These are phyloP conservation scores for Endogone sp. DNA, from an alignment of 192 early-diverging fungal genomes.

Conservation along the genomic window DNA sequence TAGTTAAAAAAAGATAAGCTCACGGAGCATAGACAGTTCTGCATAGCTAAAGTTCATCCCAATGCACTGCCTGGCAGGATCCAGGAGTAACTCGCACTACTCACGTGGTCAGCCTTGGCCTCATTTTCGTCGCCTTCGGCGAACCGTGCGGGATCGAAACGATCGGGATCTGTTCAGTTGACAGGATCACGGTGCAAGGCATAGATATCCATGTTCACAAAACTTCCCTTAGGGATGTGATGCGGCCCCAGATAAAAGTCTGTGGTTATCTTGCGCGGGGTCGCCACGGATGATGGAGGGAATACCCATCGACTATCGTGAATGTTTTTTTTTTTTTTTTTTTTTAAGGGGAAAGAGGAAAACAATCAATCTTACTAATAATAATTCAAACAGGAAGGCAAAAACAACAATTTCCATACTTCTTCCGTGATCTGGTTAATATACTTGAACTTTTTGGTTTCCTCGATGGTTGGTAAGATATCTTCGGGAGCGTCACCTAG, in stretches of 20 bases:
- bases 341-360: too few species aligned
- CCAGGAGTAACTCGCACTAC: conserved; percentile 20
- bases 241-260: conserved; percentile 13
- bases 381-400: too few species aligned
- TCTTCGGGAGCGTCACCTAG: conserved; percentile 19
- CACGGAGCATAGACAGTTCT: conserved; percentile 36
- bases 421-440: conserved; percentile 23
- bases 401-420: not conserved
- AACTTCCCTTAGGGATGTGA: conserved; percentile 7
- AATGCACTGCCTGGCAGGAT: conserved; percentile 34
- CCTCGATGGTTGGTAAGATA: conserved; percentile 11
- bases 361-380: too few species aligned
- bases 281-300: not conserved
- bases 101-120: not conserved
- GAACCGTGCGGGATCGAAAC: conserved; percentile 30
- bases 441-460: conserved; percentile 18
- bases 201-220: conserved; percentile 1
- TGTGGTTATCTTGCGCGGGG: conserved; percentile 8
- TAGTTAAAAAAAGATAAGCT: not conserved
- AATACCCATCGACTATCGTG: too few species aligned
- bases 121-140: conserved; percentile 19
- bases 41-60: conserved; percentile 40
- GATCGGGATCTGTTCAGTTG: conserved; percentile 17
- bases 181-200: conserved; percentile 15
- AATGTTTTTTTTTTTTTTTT: too few species aligned